Base-by-base conservation (phyloP, 257 asterid genomes). In the Capsicum baccatum region DNA sequence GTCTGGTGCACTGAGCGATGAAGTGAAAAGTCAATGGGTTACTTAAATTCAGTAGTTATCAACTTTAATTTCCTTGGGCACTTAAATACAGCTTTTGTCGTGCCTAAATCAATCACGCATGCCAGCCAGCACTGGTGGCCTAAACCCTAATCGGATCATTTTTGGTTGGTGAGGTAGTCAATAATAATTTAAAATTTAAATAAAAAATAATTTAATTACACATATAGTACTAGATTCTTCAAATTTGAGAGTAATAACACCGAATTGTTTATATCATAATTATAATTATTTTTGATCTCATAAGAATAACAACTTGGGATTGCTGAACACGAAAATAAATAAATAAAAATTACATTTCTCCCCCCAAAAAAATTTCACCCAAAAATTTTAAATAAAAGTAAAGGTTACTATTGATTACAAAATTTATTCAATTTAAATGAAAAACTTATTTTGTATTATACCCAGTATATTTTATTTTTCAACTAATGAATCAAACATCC, bases 11-110 rank as follows among this genome's bases (percentile, higher is more conserved):
- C 81, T 76, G 81, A 76, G 63, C 63, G 2, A 21, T 76, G 81
- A 76, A 76, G n/a, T 76, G 81, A 76, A 52, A 52, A 52, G 81
- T 76, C 81, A 76, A 52, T 76, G 63, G 42, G 48, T 14, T 76
- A 76, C 42, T 54, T 76, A 52, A 52, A 76, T 76, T 13, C 14
- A 26, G 81, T 76, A 21, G 63, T 54, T 76, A 76, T 76, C 64
- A 76, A 76, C 81, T 76, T 76, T 76, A 52, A 52, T 52, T 76
- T 52, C 48, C 63, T 76, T 52, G 81, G 81, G 81, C 81, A 76
- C 44, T 54, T 76, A 76, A 76, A 76, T 76, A 52, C 81, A 52
- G 81, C 81, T 76, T 76, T 76, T 76, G 81, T 76, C 63, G 12
- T 26, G 12, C 63, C 81, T 52, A 52, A 76, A 76, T 76, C 81